Percentiles rank a stretch among this genome's conserved stretches.
These are phyloP conservation scores for Lichtheimia corymbifera DNA, from an alignment of 371 early-diverging fungal genomes.

Conservation along the genomic window DNA sequence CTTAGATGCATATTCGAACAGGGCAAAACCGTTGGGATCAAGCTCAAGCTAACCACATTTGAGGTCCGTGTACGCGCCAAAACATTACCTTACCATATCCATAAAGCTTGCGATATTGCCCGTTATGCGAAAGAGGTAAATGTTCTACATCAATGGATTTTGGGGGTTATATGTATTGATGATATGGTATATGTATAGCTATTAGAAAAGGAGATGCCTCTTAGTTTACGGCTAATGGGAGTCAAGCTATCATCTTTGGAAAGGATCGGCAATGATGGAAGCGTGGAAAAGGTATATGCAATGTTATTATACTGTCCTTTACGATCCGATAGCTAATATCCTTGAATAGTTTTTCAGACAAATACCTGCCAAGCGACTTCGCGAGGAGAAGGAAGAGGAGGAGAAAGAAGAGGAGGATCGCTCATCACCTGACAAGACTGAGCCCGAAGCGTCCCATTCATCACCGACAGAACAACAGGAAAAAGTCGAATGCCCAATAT, in stretches of 20 bases:
- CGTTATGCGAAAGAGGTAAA: constrained; percentile 33
- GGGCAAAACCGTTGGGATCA: constrained; percentile 46
- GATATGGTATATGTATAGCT: constrained; percentile 8
- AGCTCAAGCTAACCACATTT: constrained; percentile 43
- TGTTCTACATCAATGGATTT: not conserved
- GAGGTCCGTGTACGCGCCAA: constrained; percentile 39
- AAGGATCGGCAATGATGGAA: constrained; percentile 22
- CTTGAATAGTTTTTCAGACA: constrained; percentile 16
- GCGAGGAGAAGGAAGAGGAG: not conserved
- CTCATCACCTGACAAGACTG: not conserved
- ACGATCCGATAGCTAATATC: too few species aligned
- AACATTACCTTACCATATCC: constrained; percentile 34
- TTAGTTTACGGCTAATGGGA: constrained; percentile 48
- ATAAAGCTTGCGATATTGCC: constrained; percentile 37
- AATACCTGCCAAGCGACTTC: not conserved
- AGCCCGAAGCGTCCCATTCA: too few species aligned
- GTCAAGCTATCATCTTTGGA: constrained; percentile 36
- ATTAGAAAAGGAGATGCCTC: constrained; percentile 39
- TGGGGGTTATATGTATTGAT: not conserved
- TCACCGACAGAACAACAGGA: not conserved
- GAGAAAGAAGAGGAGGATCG: not conserved
- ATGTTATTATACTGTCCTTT: not conserved
- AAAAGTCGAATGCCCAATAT: constrained; percentile 35
- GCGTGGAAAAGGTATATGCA: not conserved
- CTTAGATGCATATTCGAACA: not conserved